Conservation (phyloP, 306 rosid species). For the Neltuma alba region DNA sequence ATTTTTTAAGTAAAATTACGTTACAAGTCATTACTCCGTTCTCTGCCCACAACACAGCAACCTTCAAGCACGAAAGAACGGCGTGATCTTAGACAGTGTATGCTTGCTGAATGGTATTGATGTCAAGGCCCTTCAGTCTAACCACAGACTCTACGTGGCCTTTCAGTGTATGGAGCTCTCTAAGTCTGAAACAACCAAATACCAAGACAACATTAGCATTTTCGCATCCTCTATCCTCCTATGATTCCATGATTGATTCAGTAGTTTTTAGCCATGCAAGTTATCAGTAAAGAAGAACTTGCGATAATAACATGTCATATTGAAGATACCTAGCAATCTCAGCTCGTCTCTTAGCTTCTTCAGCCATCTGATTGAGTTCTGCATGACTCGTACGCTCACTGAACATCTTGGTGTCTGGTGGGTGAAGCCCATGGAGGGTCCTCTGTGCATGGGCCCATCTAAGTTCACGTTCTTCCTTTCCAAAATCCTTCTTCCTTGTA, state of each 20-base stretch:
- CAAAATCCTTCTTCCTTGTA: slow-evolving; percentile 78
- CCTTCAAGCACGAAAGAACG: background rate
- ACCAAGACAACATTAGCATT: background rate
- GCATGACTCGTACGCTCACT: slow-evolving; percentile 50
- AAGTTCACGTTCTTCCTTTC: slow-evolving; percentile 86
- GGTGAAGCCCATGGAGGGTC: slow-evolving; percentile 87
- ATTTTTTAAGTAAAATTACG: background rate
- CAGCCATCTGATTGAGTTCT: slow-evolving; percentile 82
- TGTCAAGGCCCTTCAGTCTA: slow-evolving; percentile 70
- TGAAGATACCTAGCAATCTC: slow-evolving; percentile 74
- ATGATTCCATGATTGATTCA: background rate
- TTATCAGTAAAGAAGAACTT: background rate
- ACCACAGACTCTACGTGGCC: slow-evolving; percentile 86
- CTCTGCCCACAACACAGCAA: slow-evolving; percentile 11
- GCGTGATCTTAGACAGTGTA: slow-evolving; percentile 53
- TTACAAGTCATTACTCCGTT: background rate
- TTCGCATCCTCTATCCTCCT: background rate
- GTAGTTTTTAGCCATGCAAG: too few species aligned
- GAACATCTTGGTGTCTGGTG: slow-evolving; percentile 71
- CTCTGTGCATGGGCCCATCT: slow-evolving; percentile 85
- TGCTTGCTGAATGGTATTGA: slow-evolving; percentile 67
- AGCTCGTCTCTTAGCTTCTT: slow-evolving; percentile 83
- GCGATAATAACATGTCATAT: background rate
- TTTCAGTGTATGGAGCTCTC: slow-evolving; percentile 69
- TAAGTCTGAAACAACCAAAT: slow-evolving; percentile 51